phyloP scores from a whole-genome alignment of 2,329 filamentous ascomycete genomes.

The Penicillium sp. region DNA sequence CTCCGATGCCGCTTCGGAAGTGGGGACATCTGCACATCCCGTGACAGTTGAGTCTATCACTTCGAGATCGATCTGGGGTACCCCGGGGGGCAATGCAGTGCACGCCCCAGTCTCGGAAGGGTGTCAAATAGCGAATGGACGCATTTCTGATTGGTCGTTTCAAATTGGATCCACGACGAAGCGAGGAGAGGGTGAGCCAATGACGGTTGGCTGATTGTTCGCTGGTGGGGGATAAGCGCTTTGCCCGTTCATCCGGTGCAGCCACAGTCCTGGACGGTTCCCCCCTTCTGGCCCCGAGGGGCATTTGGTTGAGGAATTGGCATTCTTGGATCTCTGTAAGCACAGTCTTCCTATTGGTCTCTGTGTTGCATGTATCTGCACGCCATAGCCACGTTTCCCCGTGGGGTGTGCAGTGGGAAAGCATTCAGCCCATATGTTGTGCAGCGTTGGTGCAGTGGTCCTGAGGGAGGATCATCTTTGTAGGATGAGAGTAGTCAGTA shows the following conservation, averaged over 20 bases:
- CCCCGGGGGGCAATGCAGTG: conserved; percentile 4
- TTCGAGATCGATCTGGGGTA: conserved; percentile 11
- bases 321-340: background rate
- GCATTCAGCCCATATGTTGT: conserved; percentile 12
- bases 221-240: conserved; percentile 29
- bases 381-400: conserved; percentile 1
- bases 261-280: background rate
- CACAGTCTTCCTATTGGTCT: background rate
- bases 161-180: conserved; percentile 6
- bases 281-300: background rate
- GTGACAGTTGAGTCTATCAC: background rate
- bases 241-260: conserved; percentile 15
- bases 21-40: conserved; percentile 3
- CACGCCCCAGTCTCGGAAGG: conserved; percentile 3
- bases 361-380: background rate
- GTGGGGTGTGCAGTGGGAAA: conserved; percentile 13
- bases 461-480: background rate
- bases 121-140: background rate
- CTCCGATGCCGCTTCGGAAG: background rate
- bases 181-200: conserved; percentile 9
- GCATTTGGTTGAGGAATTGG: no score
- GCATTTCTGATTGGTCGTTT: conserved; percentile 11
- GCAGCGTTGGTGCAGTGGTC: background rate
- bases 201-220: background rate
- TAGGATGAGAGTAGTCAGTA: no score